Evolutionary conservation across 2,329 filamentous ascomycete species (phyloP), one percentile per base, ranked within the genome.

Genomic region (Cyclaneusma minus): DNA sequence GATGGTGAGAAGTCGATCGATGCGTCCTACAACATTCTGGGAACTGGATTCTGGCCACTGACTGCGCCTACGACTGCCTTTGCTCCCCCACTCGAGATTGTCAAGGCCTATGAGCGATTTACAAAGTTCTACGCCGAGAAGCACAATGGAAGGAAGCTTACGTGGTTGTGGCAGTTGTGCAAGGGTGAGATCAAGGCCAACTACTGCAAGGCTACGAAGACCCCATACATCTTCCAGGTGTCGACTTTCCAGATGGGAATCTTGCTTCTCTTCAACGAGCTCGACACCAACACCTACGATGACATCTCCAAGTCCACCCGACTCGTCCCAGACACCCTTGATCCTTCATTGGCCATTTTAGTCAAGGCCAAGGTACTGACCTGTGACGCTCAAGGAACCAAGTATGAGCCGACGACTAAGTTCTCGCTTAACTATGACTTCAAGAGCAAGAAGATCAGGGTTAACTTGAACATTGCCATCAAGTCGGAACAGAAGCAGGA

Each of bases 241-340:
- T 95, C 87, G 3, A 85, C 87, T 3, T 98, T 89, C 48, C 89
- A 98, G 52, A 94, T 98, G 84, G 87, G 84, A 1, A 84, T 98
- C 31, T 62, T 98, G 15, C 58, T 98, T 25, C 62, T 95, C 13
- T 98, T 94, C 62, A 98, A 98, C 48, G 85, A 95, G 39, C 74
- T 70, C 39, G 84, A 93, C 35, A 75, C 64, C 7, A 67, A 93
- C 38, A 71, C 71, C 16, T 95, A 94, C 50, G 78, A 91, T 18
- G 84, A 94, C 37, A 91, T 95, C 35, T 63, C 75, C 20, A 75
- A 74, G 38, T 73, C 76, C 9, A 95, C 89, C 3, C 72, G 77
- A 36, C 62, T 98, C 21, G 75, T 70, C 36, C 65, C 66, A 37
- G 89, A 95, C 39, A 75, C 80, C 3, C 64, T 98, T 9, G 87